Conservation (phyloP, 1,284 basidiomycete species). For the Fomitopsis palustris region DNA sequence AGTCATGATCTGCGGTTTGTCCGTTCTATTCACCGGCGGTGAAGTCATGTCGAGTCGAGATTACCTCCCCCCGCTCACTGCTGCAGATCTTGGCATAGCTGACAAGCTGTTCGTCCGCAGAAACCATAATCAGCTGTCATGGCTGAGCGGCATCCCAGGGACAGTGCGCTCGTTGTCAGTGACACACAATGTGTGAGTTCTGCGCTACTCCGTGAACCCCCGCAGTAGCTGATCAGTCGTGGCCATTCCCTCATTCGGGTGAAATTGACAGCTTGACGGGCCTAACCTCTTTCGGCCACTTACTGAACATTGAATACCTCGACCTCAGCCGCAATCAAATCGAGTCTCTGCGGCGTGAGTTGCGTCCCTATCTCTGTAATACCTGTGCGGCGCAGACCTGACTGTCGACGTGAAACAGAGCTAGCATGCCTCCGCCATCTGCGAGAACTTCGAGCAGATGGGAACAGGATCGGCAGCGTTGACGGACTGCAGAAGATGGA, state of each 20-base stretch:
- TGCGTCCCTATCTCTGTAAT: constrained; percentile 7
- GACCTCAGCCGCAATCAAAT: constrained; percentile 92
- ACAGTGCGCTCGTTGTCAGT: constrained; percentile 80
- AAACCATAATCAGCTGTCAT: constrained; percentile 78
- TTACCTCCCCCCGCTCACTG: background rate
- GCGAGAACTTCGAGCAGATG: constrained; percentile 85
- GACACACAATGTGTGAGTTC: constrained; percentile 69
- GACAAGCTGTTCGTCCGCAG: constrained; percentile 37
- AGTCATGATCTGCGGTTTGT: constrained; percentile 25
- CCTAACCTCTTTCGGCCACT: constrained; percentile 86
- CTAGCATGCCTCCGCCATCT: constrained; percentile 83
- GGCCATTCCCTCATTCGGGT: background rate
- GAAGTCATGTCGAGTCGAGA: background rate
- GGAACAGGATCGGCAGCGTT: constrained; percentile 76
- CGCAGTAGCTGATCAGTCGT: background rate
- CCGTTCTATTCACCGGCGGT: background rate
- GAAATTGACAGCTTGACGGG: constrained; percentile 60
- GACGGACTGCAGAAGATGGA: constrained; percentile 80
- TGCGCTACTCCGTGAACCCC: background rate
- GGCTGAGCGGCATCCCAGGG: constrained; percentile 83
- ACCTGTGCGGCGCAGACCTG: background rate
- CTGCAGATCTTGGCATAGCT: background rate
- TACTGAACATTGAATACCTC: constrained; percentile 82
- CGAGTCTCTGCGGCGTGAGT: constrained; percentile 82
- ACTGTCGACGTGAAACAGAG: constrained; percentile 43